Percentiles rank a stretch among this genome's conserved stretches.
phyloP scores from a whole-genome alignment of 2,329 filamentous ascomycete genomes.

The Sporothrix brasiliensis region DNA sequence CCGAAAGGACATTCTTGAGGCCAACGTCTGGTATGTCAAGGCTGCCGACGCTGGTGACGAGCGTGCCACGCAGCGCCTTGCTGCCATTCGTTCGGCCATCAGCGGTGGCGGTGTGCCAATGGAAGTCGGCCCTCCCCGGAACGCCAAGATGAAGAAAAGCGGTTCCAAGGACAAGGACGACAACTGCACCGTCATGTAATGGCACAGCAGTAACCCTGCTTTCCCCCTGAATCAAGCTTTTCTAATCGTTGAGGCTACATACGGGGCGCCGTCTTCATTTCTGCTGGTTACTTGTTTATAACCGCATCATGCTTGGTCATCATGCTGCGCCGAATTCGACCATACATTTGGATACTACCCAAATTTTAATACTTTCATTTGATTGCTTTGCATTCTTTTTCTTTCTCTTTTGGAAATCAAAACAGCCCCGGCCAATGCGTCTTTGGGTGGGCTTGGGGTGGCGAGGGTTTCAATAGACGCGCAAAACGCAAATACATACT shows the following conservation, averaged over 20 bases:
- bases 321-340: neutral
- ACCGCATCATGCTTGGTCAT: slow-evolving; percentile 18
- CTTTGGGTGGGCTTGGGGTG: slow-evolving; percentile 6
- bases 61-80: slow-evolving; percentile 81
- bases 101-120: slow-evolving; percentile 60
- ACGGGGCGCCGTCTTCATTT: neutral
- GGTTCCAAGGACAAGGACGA: slow-evolving; percentile 53
- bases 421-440: slow-evolving; percentile 1
- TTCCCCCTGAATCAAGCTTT: neutral
- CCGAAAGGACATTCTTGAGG: slow-evolving; percentile 88
- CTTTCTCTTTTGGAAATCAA: slow-evolving; percentile 3
- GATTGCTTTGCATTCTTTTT: neutral
- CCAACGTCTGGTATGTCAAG: slow-evolving; percentile 97
- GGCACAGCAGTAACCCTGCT: neutral
- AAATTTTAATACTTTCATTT: slow-evolving; percentile 13
- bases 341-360: slow-evolving; percentile 1
- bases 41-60: slow-evolving; percentile 91
- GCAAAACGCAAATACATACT: slow-evolving; percentile 9
- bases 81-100: slow-evolving; percentile 83
- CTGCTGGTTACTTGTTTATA: neutral
- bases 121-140: slow-evolving; percentile 58
- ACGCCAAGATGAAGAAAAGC: slow-evolving; percentile 56
- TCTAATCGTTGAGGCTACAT: neutral
- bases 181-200: slow-evolving; percentile 62
- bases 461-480: slow-evolving; percentile 23